Percentiles rank a stretch among this genome's conserved stretches.
Evolutionary conservation across 2,329 filamentous ascomycete genomes (phyloP).

Genomic region (Claviceps arundinis): DNA sequence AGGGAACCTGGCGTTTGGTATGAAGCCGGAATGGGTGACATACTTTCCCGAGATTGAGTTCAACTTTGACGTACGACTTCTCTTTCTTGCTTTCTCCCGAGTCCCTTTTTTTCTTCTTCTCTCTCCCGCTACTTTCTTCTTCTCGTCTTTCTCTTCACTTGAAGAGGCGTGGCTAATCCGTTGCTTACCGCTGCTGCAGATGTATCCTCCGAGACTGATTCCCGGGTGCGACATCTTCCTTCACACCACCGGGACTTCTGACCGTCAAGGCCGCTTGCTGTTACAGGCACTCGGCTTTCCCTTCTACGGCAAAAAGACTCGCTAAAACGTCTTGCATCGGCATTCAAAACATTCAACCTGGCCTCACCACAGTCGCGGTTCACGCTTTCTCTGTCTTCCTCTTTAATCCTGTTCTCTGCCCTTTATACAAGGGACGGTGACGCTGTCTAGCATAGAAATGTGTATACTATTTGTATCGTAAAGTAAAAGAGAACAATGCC

Average conservation of each 20-base stretch:
- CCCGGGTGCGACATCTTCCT: slow-evolving; percentile 74
- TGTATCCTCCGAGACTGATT: slow-evolving; percentile 58
- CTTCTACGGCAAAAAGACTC: slow-evolving; percentile 61
- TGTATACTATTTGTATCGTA: slow-evolving; percentile 24
- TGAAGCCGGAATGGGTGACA: slow-evolving; percentile 61
- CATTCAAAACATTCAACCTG: background rate
- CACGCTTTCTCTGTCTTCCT: background rate
- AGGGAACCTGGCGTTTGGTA: slow-evolving; percentile 76
- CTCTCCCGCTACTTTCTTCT: too few species aligned
- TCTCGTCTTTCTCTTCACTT: background rate
- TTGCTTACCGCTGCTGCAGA: slow-evolving; percentile 20
- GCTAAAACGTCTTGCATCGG: slow-evolving; percentile 10
- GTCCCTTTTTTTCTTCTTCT: background rate
- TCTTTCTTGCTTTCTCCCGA: slow-evolving; percentile 9
- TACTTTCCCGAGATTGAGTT: slow-evolving; percentile 89
- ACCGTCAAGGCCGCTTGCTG: slow-evolving; percentile 71
- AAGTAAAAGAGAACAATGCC: background rate
- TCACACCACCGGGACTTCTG: slow-evolving; percentile 72
- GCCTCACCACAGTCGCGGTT: too few species aligned
- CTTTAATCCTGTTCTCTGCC: background rate
- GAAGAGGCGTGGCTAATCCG: too few species aligned
- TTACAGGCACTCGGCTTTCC: slow-evolving; percentile 39
- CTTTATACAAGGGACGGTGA: background rate
- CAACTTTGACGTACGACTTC: slow-evolving; percentile 70
- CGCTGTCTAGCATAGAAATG: slow-evolving; percentile 10